Evolutionary conservation across 1,284 basidiomycete genomes (phyloP), one percentile per base, ranked within the genome.

Genomic region (Ganoderma boninense): DNA sequence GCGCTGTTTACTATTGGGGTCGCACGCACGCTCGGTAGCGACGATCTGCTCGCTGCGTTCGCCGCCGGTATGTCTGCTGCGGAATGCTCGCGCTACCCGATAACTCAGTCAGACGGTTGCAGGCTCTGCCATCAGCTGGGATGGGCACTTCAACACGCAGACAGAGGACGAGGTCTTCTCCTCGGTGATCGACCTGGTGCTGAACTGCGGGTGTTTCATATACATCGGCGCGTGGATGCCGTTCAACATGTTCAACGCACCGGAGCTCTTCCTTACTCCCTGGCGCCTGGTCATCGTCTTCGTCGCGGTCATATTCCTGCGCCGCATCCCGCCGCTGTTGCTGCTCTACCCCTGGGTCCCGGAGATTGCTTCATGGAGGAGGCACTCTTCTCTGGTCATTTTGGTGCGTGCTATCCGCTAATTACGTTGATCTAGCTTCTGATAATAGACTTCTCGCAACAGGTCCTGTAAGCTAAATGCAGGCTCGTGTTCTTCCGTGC

Each of bases 81-180:
- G 8, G 4, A 18, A 71, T 3, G 26, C 11, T 49, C 46, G 59
- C 68, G 57, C 63, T n/a, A 38, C 38, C 38, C 4, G 11, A 46
- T n/a, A 0, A 0, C 16, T 10, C 16, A 26, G 1, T 20, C 62
- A 62, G 16, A 62, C n/a, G 35, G 5, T 14, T 3, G 44, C 44
- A 93, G 92, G 92, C 1, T 92, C 87, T 67, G 95, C 97, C 0
- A 94, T 98, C 74, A 96, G 96, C 1, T 98, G 97, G 97, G 96
- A 98, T 77, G 94, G 95, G 44, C 89, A 96, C 79, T 98, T 97
- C 83, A 95, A 95, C 78, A 84, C 86, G 56, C 93, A 96, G 67
- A 96, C 91, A 3, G 95, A 97, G 80, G 89, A 92, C 75, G 92
- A 95, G 70, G 87, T 92, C 52, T 99, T 99, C 79, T 93, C 95